A percentile compares a stretch with the other conserved stretches of the same genome.
These are phyloP conservation scores for Cercospora berteroae DNA, from an alignment of 2,329 filamentous ascomycete genomes.

Conservation along the genomic window DNA sequence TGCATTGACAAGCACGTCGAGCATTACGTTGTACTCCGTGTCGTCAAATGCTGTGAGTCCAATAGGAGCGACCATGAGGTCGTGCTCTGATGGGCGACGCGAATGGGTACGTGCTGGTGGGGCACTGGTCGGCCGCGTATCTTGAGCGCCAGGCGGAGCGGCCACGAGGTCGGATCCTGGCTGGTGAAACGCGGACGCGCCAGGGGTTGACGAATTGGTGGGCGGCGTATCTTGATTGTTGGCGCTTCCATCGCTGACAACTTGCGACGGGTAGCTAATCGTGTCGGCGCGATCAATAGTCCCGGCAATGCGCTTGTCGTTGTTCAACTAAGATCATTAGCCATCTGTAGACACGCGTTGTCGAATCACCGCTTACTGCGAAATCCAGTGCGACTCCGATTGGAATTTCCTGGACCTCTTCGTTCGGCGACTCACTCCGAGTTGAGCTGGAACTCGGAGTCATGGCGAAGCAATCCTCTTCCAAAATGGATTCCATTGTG, in stretches of 20 bases:
- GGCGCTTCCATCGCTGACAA: neutral
- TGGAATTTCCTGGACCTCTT: neutral
- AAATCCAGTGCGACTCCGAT: neutral
- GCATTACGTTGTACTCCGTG: neutral
- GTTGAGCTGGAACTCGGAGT: neutral
- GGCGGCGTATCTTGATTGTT: neutral
- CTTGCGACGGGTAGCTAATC: neutral
- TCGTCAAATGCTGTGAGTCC: neutral
- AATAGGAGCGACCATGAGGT: neutral
- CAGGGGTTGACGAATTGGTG: neutral
- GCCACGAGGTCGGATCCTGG: neutral
- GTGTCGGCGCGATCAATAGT: neutral
- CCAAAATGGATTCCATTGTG: neutral
- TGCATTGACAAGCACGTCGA: constrained; percentile 2
- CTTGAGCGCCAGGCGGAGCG: neutral
- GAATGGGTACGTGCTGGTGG: neutral
- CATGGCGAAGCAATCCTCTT: neutral
- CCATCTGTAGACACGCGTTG: neutral
- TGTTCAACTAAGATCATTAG: neutral
- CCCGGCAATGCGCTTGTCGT: neutral
- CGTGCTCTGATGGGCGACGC: neutral
- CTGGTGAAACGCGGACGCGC: neutral
- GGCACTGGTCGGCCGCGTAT: neutral
- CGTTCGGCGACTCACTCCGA: neutral
- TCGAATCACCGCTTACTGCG: neutral